These are phyloP conservation scores for Fusarium tricinctum DNA, from an alignment of 2,329 filamentous ascomycete species.

Conservation along the genomic window DNA sequence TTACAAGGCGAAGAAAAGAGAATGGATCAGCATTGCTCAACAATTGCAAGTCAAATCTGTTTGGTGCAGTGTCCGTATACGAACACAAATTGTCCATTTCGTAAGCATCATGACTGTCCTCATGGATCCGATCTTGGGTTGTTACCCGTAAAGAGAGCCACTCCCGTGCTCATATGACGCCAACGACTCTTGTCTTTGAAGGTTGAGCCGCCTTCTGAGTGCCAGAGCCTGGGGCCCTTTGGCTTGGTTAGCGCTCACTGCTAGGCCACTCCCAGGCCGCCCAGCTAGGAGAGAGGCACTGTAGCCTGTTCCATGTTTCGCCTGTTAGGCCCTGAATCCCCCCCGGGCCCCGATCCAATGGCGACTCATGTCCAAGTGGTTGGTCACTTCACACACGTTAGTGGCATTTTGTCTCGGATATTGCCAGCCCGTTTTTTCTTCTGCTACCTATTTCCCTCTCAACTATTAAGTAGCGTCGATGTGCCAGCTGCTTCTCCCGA, in stretches of 20 bases:
- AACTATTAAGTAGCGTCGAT: slow-evolving; percentile 42
- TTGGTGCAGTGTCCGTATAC: too few species aligned
- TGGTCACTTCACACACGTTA: neutral
- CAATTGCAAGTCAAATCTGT: neutral
- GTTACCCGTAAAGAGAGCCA: neutral
- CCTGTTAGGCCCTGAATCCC: neutral
- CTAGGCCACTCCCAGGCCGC: too few species aligned
- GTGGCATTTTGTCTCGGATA: slow-evolving; percentile 31
- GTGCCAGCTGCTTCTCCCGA: slow-evolving; percentile 27
- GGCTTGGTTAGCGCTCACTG: too few species aligned
- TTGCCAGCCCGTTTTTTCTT: slow-evolving; percentile 30
- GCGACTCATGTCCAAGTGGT: neutral
- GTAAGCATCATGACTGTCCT: slow-evolving; percentile 23
- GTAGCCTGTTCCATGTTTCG: neutral
- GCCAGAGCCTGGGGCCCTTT: neutral
- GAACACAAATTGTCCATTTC: neutral
- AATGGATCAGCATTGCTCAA: slow-evolving; percentile 7
- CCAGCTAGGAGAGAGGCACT: too few species aligned
- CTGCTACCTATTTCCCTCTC: slow-evolving; percentile 8
- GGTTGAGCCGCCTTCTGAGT: slow-evolving; percentile 16
- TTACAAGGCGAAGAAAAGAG: slow-evolving; percentile 7
- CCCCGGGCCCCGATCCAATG: slow-evolving; percentile 9
- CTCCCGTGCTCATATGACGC: slow-evolving; percentile 37
- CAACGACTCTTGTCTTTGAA: slow-evolving; percentile 30
- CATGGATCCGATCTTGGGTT: slow-evolving; percentile 31